Percentiles rank a stretch among this genome's conserved stretches.
Conservation (phyloP, 768 basidiomycete species). For the Boletellus ananas region DNA sequence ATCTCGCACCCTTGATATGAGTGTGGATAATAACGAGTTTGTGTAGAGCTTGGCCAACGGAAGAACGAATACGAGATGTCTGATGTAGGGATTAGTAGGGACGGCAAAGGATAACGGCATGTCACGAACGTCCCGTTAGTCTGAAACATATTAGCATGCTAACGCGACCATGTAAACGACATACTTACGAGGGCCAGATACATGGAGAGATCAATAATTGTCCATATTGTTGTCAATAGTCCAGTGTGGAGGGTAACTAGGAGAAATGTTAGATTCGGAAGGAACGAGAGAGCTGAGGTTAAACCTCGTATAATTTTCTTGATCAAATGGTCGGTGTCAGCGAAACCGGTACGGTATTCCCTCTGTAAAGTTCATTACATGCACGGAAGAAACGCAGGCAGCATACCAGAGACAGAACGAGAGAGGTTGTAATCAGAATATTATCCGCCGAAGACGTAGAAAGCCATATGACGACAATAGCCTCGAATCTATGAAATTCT, state of each 20-base stretch:
- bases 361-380: constrained; percentile 26
- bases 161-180: background rate
- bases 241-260: constrained; percentile 42
- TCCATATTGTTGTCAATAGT: constrained; percentile 36
- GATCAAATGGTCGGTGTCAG: constrained; percentile 36
- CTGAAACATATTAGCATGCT: constrained; percentile 12
- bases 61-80: constrained; percentile 31
- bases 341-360: constrained; percentile 33
- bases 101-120: background rate
- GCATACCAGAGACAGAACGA: constrained; percentile 43
- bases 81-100: constrained; percentile 3
- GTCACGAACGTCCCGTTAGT: constrained; percentile 19
- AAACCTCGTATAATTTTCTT: constrained; percentile 35
- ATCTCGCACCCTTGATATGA: constrained; percentile 29
- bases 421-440: constrained; percentile 41
- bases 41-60: constrained; percentile 35
- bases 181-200: constrained; percentile 24
- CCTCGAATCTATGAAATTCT: constrained; percentile 29
- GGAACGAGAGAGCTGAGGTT: background rate
- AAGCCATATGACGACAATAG: constrained; percentile 41
- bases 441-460: constrained; percentile 43
- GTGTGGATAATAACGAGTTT: constrained; percentile 33
- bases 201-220: constrained; percentile 29
- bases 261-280: background rate
- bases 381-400: background rate